These are phyloP conservation scores for Quercus robur DNA, from an alignment of 306 rosid species.

Conservation along the genomic window DNA sequence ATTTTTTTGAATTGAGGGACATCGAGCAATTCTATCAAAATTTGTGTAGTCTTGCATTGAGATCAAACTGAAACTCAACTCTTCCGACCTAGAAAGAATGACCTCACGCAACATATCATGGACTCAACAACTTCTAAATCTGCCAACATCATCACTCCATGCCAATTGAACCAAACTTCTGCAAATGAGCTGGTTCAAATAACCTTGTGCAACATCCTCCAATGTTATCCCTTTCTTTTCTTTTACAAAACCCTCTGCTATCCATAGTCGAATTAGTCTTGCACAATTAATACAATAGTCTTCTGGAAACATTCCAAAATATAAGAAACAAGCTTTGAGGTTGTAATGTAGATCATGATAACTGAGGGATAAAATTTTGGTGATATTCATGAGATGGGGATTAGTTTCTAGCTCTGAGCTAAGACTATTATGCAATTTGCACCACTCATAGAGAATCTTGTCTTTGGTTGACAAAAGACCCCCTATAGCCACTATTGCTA, in stretches of 20 bases:
- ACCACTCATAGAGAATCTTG: not conserved
- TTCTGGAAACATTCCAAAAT: not conserved
- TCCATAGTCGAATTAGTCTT: not conserved
- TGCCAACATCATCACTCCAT: too few species aligned
- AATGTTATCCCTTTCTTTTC: not conserved
- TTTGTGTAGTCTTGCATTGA: too few species aligned
- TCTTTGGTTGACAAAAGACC: not conserved
- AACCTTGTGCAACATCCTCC: not conserved
- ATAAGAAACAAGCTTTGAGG: not conserved
- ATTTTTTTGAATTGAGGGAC: too few species aligned
- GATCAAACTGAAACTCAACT: too few species aligned
- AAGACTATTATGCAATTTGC: not conserved
- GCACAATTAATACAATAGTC: not conserved
- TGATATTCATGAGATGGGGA: not conserved
- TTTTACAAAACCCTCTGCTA: not conserved
- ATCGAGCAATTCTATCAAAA: too few species aligned
- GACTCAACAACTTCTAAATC: too few species aligned
- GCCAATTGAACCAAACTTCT: too few species aligned
- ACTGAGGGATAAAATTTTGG: not conserved
- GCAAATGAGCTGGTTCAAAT: too few species aligned
- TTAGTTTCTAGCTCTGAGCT: not conserved
- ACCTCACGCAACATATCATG: too few species aligned
- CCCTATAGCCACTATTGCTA: not conserved
- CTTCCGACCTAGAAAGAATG: too few species aligned
- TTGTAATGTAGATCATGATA: not conserved